These are phyloP conservation scores for Oenanthe javanica DNA, from an alignment of 140 eudicot genomes.

Conservation along the genomic window DNA sequence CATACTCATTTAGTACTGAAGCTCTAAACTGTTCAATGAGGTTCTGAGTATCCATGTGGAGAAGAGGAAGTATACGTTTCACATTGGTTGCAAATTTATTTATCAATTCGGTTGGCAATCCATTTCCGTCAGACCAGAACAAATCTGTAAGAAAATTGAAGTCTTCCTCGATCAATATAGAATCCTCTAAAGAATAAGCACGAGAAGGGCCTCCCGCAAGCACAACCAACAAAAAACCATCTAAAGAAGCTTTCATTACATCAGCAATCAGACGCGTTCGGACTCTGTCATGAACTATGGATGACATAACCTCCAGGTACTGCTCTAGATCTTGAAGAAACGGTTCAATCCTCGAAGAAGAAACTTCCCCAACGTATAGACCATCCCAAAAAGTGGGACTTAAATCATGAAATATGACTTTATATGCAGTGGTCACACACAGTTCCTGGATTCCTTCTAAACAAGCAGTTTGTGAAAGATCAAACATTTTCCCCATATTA, in stretches of 20 bases:
- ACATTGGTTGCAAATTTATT: not conserved
- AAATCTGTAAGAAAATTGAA: not conserved
- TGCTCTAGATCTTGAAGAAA: slow-evolving; percentile 26
- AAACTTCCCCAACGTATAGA: not conserved
- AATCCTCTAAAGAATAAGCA: slow-evolving; percentile 1
- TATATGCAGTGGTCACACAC: slow-evolving; percentile 6
- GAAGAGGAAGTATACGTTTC: slow-evolving; percentile 56
- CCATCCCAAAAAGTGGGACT: not conserved
- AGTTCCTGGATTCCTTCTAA: slow-evolving; percentile 47
- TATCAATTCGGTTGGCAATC: not conserved
- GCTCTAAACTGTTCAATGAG: slow-evolving; percentile 50
- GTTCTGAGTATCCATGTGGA: slow-evolving; percentile 37
- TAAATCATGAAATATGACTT: slow-evolving; percentile 4
- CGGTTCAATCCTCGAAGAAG: slow-evolving; percentile 50
- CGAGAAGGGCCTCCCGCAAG: slow-evolving; percentile 1
- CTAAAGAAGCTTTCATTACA: slow-evolving; percentile 60
- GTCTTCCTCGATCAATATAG: not conserved
- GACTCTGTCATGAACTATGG: not conserved
- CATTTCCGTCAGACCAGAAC: slow-evolving; percentile 4
- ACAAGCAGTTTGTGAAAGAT: slow-evolving; percentile 15
- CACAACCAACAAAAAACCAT: slow-evolving; percentile 64
- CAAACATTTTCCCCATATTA: slow-evolving; percentile 2
- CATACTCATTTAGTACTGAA: slow-evolving; percentile 23
- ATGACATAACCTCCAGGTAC: not conserved
- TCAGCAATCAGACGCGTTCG: not conserved